These are phyloP conservation scores for Trypanosoma avium DNA, from an alignment of 208 protist genomes.

Conservation along the genomic window DNA sequence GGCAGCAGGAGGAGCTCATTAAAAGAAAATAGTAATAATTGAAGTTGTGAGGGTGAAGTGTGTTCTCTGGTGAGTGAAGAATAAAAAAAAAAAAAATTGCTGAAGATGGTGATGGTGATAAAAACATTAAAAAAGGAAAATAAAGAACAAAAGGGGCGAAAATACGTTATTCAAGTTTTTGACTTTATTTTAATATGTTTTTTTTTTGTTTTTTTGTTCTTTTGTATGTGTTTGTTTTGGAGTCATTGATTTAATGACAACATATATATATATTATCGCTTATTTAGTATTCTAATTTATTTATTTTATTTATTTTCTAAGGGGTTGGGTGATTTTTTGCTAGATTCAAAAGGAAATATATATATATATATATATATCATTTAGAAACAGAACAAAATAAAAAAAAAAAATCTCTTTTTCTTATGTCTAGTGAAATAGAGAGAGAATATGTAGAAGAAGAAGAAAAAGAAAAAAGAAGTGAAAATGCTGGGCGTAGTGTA, in stretches of 20 bases:
- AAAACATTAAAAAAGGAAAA: not conserved
- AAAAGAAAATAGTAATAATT: not conserved
- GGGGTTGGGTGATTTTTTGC: no score
- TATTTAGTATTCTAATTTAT: no score
- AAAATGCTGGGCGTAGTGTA: not conserved
- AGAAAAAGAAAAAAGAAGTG: not conserved
- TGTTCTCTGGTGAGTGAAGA: no score
- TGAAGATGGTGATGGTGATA: not conserved
- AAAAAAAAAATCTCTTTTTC: not conserved
- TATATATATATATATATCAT: not conserved
- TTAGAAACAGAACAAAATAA: not conserved
- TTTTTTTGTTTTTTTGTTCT: no score
- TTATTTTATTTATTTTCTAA: no score
- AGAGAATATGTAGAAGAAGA: not conserved
- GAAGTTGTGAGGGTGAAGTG: not conserved
- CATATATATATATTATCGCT: no score
- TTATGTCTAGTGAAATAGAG: not conserved
- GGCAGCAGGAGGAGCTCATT: constrained; percentile 27
- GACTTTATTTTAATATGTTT: no score
- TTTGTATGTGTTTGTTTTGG: not conserved
- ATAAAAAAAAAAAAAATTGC: not conserved
- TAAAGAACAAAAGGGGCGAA: no score
- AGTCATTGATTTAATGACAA: no score
- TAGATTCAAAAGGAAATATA: no score
- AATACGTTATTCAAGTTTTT: no score